Conservation (phyloP, 805 yeast species). For the Ogataea nakhonphanomensis region DNA sequence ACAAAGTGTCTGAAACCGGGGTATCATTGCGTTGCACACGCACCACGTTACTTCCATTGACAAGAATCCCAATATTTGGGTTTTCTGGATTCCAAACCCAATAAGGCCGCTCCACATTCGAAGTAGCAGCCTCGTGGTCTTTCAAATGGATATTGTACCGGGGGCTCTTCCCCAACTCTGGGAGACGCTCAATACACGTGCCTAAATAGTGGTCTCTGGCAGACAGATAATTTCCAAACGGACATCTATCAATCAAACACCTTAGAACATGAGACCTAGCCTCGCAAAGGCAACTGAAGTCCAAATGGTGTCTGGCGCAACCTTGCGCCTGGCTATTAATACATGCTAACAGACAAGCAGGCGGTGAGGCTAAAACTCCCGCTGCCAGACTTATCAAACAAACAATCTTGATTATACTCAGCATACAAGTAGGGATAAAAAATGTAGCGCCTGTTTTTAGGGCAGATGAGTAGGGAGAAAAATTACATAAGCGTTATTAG, state of each 20-base stretch:
- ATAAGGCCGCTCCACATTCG: not conserved
- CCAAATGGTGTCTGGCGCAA: constrained; percentile 23
- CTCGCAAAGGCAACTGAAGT: constrained; percentile 37
- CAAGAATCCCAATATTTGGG: not conserved
- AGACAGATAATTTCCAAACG: constrained; percentile 40
- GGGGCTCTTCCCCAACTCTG: constrained; percentile 21
- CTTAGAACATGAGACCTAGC: constrained; percentile 26
- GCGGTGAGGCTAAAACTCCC: constrained; percentile 20
- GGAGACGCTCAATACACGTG: constrained; percentile 41
- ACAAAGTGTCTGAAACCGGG: not conserved
- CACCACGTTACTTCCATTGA: constrained; percentile 1
- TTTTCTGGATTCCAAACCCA: constrained; percentile 1
- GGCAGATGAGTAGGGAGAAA: not conserved
- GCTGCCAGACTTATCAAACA: not conserved
- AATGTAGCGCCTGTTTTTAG: constrained; percentile 2
- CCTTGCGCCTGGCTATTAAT: constrained; percentile 15
- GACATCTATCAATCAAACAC: constrained; percentile 42
- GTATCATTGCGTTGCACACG: not conserved
- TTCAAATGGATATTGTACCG: constrained; percentile 20
- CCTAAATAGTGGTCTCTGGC: constrained; percentile 49
- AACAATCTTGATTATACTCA: constrained; percentile 3
- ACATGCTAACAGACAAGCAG: constrained; percentile 27
- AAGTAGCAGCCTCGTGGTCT: constrained; percentile 1
- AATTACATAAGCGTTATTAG: not conserved
- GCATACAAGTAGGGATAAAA: too few relatives aligned